Evolutionary conservation across 2,329 filamentous ascomycete species (phyloP).

Genomic region (Colletotrichum chlorophyti): DNA sequence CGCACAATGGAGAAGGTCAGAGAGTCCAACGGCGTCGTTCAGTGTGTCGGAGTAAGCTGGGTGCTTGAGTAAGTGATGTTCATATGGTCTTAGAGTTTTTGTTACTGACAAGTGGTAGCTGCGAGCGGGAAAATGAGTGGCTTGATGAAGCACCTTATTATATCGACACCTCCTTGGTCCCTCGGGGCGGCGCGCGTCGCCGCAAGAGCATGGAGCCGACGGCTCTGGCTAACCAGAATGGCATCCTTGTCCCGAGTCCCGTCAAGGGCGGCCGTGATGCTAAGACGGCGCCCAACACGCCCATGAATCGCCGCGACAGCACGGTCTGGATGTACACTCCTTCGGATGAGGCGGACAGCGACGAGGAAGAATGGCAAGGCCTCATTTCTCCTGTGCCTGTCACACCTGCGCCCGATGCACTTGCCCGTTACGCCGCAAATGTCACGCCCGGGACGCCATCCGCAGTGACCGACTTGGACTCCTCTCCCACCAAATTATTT

Average conservation of each 20-base stretch:
- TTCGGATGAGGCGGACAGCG: constrained; percentile 48
- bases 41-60: constrained; percentile 89
- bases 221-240: constrained; percentile 72
- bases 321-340: constrained; percentile 62
- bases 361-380: constrained; percentile 48
- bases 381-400: constrained; percentile 64
- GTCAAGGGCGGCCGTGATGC: constrained; percentile 37
- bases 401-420: constrained; percentile 62
- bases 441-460: constrained; percentile 54
- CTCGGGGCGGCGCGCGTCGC: constrained; percentile 73
- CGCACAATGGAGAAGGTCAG: constrained; percentile 83
- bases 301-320: constrained; percentile 60
- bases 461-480: constrained; percentile 38
- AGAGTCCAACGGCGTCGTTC: constrained; percentile 74
- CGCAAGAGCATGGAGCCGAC: constrained; percentile 84
- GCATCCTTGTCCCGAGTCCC: constrained; percentile 60
- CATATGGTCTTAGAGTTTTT: not conserved
- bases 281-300: constrained; percentile 53
- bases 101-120: constrained; percentile 51
- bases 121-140: constrained; percentile 79
- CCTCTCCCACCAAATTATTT: constrained; percentile 48
- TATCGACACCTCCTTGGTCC: constrained; percentile 71
- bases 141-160: constrained; percentile 74
- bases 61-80: constrained; percentile 77
- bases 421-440: constrained; percentile 59